Evolutionary conservation across 768 basidiomycete species (phyloP).

Genomic region (Hygrocybe punicea): DNA sequence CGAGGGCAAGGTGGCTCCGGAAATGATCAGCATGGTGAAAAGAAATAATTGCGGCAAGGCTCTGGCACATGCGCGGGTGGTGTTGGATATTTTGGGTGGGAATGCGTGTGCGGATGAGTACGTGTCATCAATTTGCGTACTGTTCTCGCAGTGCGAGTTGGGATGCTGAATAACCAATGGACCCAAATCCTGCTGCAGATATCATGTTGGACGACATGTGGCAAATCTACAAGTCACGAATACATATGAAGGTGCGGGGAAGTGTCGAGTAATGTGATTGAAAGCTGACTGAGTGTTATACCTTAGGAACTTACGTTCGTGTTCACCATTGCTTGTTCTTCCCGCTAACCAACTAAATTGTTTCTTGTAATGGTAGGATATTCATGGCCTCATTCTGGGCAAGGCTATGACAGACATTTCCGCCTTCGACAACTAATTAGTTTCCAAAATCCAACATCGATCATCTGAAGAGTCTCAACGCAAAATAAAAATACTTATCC

Average conservation of each 20-base stretch:
- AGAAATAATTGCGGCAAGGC: conserved; percentile 96
- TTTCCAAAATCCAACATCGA: neutral
- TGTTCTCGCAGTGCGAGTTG: neutral
- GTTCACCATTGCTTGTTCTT: neutral
- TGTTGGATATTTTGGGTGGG: conserved; percentile 90
- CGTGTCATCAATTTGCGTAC: conserved; percentile 28
- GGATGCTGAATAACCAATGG: neutral
- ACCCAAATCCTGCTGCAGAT: conserved; percentile 45
- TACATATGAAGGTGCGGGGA: conserved; percentile 80
- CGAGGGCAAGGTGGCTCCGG: conserved; percentile 62
- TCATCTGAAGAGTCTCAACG: too few species aligned
- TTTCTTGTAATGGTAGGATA: conserved; percentile 59
- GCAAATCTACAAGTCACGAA: conserved; percentile 95
- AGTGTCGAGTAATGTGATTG: neutral
- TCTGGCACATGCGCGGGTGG: conserved; percentile 69
- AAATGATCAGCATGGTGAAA: conserved; percentile 95
- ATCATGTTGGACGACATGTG: conserved; percentile 91
- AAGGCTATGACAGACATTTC: conserved; percentile 87
- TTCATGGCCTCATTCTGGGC: conserved; percentile 88
- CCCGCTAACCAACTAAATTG: conserved; percentile 12
- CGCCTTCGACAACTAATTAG: conserved; percentile 66
- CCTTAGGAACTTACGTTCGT: conserved; percentile 58
- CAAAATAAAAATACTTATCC: too few species aligned
- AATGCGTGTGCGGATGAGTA: conserved; percentile 93
- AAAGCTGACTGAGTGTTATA: neutral